Percentiles rank a stretch among this genome's conserved stretches.
phyloP scores from a whole-genome alignment of 2,329 filamentous ascomycete species.

The Fusarium fujikuroi region DNA sequence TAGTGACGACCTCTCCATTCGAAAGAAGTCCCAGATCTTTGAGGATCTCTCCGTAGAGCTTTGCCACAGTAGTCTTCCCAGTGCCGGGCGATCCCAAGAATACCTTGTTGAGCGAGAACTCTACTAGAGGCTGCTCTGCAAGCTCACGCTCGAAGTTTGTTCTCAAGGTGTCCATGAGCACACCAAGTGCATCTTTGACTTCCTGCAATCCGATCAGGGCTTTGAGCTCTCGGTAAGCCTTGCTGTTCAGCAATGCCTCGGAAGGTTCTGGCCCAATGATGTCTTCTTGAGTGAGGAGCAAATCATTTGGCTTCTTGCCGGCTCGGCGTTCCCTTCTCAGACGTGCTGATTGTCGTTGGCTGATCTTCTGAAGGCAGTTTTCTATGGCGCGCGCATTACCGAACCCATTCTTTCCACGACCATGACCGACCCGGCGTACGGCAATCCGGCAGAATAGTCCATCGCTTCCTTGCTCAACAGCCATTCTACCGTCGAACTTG shows the following conservation, averaged over 20 bases:
- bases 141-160: conserved; percentile 75
- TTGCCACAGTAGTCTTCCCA: conserved; percentile 80
- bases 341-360: conserved; percentile 67
- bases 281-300: conserved; percentile 72
- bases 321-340: conserved; percentile 59
- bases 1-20: conserved; percentile 76
- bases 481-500: conserved; percentile 66
- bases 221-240: conserved; percentile 68
- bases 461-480: conserved; percentile 64
- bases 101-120: conserved; percentile 73
- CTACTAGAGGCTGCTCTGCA: conserved; percentile 65
- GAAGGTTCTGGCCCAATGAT: conserved; percentile 76
- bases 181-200: conserved; percentile 70
- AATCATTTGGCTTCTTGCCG: conserved; percentile 61
- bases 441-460: conserved; percentile 75
- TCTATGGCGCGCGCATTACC: conserved; percentile 78
- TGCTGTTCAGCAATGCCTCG: conserved; percentile 59
- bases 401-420: conserved; percentile 73
- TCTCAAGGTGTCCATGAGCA: conserved; percentile 69
- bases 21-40: conserved; percentile 74
- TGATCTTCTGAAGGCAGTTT: conserved; percentile 66
- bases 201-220: conserved; percentile 66
- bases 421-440: conserved; percentile 68
- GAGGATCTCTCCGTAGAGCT: conserved; percentile 75
- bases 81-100: conserved; percentile 80